Conservation (phyloP, 2,329 filamentous ascomycete species). For the Neofusicoccum kwambonambiense region DNA sequence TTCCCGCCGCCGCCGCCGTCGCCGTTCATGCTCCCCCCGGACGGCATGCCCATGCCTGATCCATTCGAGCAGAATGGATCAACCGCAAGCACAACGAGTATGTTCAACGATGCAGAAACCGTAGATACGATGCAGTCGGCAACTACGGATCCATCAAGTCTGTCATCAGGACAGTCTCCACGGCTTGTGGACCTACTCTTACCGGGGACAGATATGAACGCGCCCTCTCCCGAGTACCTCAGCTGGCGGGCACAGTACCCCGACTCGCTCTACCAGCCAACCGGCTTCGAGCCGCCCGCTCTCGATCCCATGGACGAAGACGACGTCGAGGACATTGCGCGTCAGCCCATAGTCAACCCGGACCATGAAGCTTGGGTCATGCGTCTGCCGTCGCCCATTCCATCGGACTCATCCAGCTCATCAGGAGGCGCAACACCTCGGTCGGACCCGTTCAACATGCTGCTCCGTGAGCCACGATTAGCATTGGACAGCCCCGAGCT, state of each 20-base stretch:
- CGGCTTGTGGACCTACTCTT: conserved; percentile 49
- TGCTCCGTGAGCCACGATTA: conserved; percentile 49
- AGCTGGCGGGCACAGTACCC: conserved; percentile 34
- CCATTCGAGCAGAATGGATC: conserved; percentile 34
- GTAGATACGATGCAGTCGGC: conserved; percentile 26
- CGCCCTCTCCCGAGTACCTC: conserved; percentile 38
- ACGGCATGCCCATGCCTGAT: conserved; percentile 29
- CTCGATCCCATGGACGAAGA: conserved; percentile 34
- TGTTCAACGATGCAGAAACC: conserved; percentile 37
- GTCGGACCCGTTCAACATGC: conserved; percentile 27
- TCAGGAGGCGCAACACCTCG: conserved; percentile 23
- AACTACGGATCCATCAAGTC: conserved; percentile 33
- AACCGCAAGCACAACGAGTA: conserved; percentile 35
- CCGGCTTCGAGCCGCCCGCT: conserved; percentile 28
- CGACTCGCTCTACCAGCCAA: conserved; percentile 34
- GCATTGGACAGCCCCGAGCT: conserved; percentile 57
- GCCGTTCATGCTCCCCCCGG: conserved; percentile 27
- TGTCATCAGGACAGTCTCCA: conserved; percentile 48
- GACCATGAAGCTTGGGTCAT: conserved; percentile 38
- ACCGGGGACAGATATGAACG: conserved; percentile 49
- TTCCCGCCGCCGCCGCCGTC: conserved; percentile 20
- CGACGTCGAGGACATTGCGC: conserved; percentile 57
- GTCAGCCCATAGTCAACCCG: conserved; percentile 35
- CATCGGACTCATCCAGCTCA: conserved; percentile 35
- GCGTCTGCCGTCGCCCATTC: conserved; percentile 36